Evolutionary conservation across 2,329 filamentous ascomycete species (phyloP), one percentile per base, ranked within the genome.

Genomic region (Apiospora aurea): DNA sequence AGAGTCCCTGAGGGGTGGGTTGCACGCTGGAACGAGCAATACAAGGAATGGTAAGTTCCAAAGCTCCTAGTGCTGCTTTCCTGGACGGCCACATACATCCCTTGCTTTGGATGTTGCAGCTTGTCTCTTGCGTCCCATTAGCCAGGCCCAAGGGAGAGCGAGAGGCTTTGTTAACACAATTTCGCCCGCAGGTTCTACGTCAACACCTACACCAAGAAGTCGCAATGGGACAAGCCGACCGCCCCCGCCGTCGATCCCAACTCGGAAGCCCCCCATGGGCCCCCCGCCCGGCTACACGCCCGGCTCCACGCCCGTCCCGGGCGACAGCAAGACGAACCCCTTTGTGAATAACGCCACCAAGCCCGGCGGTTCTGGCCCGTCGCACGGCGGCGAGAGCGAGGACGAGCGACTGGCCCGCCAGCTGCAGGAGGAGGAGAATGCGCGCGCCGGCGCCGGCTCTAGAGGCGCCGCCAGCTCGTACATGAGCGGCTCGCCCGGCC

Each of bases 171-270:
- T 38, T 61, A 5, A 61, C 16, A 21, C 41, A 26, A 38, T 47
- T 38, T 46, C 10, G n/a, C 68, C 47, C 16, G 26, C 74, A 94
- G 92, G 92, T 97, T 96, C 88, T 98, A 93, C 84, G 93, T 97
- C 73, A 96, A 98, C 84, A 89, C 93, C 73, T 89, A 91, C 82
- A 97, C 95, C 75, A 96, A 96, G 79, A 88, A 93, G 80, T 97
- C 95, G 6, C 93, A 96, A 87, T 98, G 95, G 95, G 93, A 97
- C 5, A 92, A 90, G 76, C 95, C 95, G 24, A 94, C 91, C 49
- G 87, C 87, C 70, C 91, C 93, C 61, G 90, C 90, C 70, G 88
- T 89, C 75, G 86, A 88, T 21, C 82, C 87, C 10, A 79, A 85
- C 16, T 80, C 81, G 47, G 79, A 76, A 66, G 80, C 80, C 8